Evolutionary conservation across 2,329 filamentous ascomycete genomes (phyloP), one percentile per base, ranked within the genome.

Genomic region (Xylariaceae sp.): DNA sequence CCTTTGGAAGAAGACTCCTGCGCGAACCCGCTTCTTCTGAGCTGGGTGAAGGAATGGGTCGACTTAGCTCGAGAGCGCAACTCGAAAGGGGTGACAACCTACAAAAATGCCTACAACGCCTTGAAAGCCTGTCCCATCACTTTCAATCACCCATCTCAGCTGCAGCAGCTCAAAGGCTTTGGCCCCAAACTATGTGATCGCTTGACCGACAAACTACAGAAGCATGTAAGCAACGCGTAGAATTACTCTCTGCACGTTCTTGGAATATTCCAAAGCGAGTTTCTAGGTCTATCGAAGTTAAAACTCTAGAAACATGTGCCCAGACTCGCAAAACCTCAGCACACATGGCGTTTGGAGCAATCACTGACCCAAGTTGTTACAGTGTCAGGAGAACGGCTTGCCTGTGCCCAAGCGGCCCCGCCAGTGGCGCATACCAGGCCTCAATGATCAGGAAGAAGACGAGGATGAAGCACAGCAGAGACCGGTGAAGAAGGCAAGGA

Each of bases 31-130:
- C 74, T 89, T 38, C 75, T 90, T 9, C 75, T 91, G 11, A 71
- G 72, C 56, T 91, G 86, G 83, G 81, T 91, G 44, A 85, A 87
- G 62, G 86, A 90, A 71, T 90, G 85, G 86, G 77, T 86, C 44
- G 85, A 90, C 40, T 65, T 78, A 38, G 87, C 86, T 11, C 76
- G 78, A 43, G 81, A 89, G 58, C 79, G 78, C 41, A 89, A 86
- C 62, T 80, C 81, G 15, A 90, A 89, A 64, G 86, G 85, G 18
- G 70, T 83, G 19, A 81, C 77, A n/a, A 84, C 81, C 0, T 92
- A 90, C 66, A 86, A 81, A 56, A 82, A 85, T 58, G 89, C 89
- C 1, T 89, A 89, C 62, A 78, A 89, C 50, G 87, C 88, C 2
- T 80, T 94, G 66, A 88, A 85, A 67, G 81, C 81, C 11, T 91